A percentile compares a stretch with the other conserved stretches of the same genome.
Evolutionary conservation across 257 asterid species (phyloP).

Genomic region (Solanum ahanhuiri): DNA sequence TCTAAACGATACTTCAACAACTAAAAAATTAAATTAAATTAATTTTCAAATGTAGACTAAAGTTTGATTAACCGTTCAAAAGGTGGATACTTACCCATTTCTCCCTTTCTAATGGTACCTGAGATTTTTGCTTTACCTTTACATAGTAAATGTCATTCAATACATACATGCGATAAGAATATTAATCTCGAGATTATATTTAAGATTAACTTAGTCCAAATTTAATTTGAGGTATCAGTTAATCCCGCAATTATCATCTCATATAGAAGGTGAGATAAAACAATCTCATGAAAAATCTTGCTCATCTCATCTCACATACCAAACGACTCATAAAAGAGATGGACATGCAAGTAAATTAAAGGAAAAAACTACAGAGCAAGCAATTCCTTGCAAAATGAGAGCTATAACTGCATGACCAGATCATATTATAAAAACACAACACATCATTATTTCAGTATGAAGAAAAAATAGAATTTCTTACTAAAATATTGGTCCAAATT

Average conservation of each 20-base stretch:
- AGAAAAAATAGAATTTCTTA: neutral
- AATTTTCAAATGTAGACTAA: too few relatives aligned
- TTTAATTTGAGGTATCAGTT: neutral
- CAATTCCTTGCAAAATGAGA: neutral
- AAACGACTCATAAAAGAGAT: neutral
- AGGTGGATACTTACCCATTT: too few relatives aligned
- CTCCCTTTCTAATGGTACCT: too few relatives aligned
- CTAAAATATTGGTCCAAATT: neutral
- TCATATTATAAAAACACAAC: neutral
- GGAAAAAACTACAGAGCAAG: neutral
- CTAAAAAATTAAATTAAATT: too few relatives aligned
- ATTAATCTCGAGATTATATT: neutral
- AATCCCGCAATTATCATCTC: too few relatives aligned
- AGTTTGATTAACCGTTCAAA: too few relatives aligned
- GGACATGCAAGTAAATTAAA: neutral
- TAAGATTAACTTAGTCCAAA: neutral
- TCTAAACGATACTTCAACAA: neutral
- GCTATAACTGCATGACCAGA: neutral
- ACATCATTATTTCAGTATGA: neutral
- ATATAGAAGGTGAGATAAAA: neutral
- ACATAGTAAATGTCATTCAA: neutral
- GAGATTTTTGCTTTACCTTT: too few relatives aligned
- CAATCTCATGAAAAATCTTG: neutral
- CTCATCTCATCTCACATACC: neutral
- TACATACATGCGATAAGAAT: too few relatives aligned